These are phyloP conservation scores for Populus tomentosa DNA, from an alignment of 441 rosid species.

Conservation along the genomic window DNA sequence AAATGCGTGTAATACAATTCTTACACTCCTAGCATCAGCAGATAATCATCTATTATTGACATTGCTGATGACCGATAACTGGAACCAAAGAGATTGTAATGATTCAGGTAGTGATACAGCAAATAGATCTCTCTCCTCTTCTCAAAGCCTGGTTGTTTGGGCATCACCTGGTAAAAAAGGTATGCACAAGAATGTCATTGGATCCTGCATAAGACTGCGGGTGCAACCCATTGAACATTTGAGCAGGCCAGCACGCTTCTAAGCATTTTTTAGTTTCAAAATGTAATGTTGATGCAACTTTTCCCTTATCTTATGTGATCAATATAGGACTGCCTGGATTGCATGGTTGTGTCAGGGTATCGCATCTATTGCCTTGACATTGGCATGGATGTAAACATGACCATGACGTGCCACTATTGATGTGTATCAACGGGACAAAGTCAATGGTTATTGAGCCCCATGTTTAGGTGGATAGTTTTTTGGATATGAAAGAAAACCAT, in stretches of 20 bases:
- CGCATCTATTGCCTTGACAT: not conserved
- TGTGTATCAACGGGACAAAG: not conserved
- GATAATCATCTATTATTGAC: constrained; percentile 68
- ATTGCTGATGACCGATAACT: constrained; percentile 81
- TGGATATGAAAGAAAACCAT: not conserved
- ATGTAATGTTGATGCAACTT: not conserved
- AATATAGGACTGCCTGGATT: not conserved
- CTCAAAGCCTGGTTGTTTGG: constrained; percentile 74
- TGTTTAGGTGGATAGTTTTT: not conserved
- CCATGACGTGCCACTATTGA: not conserved
- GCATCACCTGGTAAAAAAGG: constrained; percentile 56
- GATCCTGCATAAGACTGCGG: not conserved
- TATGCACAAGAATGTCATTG: not conserved
- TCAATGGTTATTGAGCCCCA: not conserved
- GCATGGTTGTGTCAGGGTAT: not conserved
- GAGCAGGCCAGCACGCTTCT: not conserved
- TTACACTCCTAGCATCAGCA: constrained; percentile 53
- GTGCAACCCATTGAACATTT: not conserved
- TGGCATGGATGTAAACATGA: not conserved
- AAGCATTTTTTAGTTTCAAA: not conserved
- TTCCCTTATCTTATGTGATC: not conserved
- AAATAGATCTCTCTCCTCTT: constrained; percentile 72
- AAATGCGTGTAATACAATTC: not conserved
- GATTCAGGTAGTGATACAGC: constrained; percentile 89
- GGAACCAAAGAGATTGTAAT: constrained; percentile 87